Evolutionary conservation across 2,329 filamentous ascomycete genomes (phyloP), one percentile per base, ranked within the genome.

Genomic region (Tolypocladium inflatum): DNA sequence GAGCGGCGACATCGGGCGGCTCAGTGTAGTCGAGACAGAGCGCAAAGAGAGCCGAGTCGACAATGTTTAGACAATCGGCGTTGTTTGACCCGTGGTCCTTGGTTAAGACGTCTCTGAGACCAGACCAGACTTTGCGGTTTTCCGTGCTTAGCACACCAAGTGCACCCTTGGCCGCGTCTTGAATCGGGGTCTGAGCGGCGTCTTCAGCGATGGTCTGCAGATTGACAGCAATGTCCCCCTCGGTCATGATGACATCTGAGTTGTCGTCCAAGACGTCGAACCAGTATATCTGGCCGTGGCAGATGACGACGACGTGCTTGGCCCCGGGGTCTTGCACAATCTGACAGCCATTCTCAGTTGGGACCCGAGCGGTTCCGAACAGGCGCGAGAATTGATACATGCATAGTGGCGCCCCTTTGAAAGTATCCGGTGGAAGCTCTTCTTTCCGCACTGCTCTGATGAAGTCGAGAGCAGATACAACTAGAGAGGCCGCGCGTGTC

Each of bases 311-410:
- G 42, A 99, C 80, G 71, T 99, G 94, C 74, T 91, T 96, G 4
- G 93, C 90, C n/a, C 87, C 84, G 0, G 91, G 89, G 67, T 97
- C 92, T 70, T 97, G 92, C 62, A 92, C 91, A 67, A 99, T 97
- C 65, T 96, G 89, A 70, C 94, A 99, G 6, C 94, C 94, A 69
- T 94, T 87, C 37, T 96, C 90, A 0, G 93, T 97, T 0, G 94
- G 94, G 10, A 99, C 90, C 63, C 94, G 85, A 52, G 94, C 92
- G 1, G 94, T 97, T 55, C 94, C 94, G 67, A 99, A 99, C 35
- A 99, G 79, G 21, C 93, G 84, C 0, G 93, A 96, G 75, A 96
- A 97, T 72, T 99, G 94, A 72, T 97, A 96, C 94, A 99, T 99
- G 79, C 91, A 94, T 21, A 99, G 80, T 0, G 94, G 91, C 26